A percentile compares a stretch with the other conserved stretches of the same genome.
Evolutionary conservation across 2,329 filamentous ascomycete genomes (phyloP).

Genomic region (Monosporascus sp.): DNA sequence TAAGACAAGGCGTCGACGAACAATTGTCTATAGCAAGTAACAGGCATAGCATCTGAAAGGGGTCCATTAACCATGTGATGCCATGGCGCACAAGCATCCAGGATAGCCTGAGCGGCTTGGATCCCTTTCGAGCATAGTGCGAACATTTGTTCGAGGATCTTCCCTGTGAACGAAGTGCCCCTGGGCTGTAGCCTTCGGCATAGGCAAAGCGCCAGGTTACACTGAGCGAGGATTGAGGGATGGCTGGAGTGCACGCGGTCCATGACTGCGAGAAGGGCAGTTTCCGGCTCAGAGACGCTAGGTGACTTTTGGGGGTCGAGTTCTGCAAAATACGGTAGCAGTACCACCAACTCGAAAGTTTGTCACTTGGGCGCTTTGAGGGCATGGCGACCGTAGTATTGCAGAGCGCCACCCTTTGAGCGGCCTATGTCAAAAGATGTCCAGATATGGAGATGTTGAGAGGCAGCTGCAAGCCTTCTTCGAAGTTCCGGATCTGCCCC

Average conservation of each 20-base stretch:
- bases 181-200: slow-evolving; percentile 48
- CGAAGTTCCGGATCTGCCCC: slow-evolving; percentile 32
- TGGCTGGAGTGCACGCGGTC: slow-evolving; percentile 33
- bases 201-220: slow-evolving; percentile 51
- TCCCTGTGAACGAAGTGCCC: slow-evolving; percentile 38
- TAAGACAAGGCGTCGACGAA: slow-evolving; percentile 41
- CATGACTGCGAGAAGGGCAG: slow-evolving; percentile 36
- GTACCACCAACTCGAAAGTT: slow-evolving; percentile 44
- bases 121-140: slow-evolving; percentile 40
- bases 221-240: slow-evolving; percentile 43
- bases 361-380: slow-evolving; percentile 31
- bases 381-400: slow-evolving; percentile 39
- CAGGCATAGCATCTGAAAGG: slow-evolving; percentile 53
- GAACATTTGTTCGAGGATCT: slow-evolving; percentile 42
- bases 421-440: slow-evolving; percentile 54
- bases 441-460: slow-evolving; percentile 55
- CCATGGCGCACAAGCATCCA: slow-evolving; percentile 44
- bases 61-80: slow-evolving; percentile 57
- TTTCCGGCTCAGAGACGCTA: slow-evolving; percentile 36
- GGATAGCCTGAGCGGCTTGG: slow-evolving; percentile 40
- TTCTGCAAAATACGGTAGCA: slow-evolving; percentile 47
- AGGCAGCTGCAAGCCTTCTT: slow-evolving; percentile 42
- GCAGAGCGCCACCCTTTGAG: slow-evolving; percentile 43
- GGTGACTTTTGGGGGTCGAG: slow-evolving; percentile 46
- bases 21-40: slow-evolving; percentile 50